Evolutionary conservation across 2,329 filamentous ascomycete genomes (phyloP).

Genomic region (Xylariaceae sp.): DNA sequence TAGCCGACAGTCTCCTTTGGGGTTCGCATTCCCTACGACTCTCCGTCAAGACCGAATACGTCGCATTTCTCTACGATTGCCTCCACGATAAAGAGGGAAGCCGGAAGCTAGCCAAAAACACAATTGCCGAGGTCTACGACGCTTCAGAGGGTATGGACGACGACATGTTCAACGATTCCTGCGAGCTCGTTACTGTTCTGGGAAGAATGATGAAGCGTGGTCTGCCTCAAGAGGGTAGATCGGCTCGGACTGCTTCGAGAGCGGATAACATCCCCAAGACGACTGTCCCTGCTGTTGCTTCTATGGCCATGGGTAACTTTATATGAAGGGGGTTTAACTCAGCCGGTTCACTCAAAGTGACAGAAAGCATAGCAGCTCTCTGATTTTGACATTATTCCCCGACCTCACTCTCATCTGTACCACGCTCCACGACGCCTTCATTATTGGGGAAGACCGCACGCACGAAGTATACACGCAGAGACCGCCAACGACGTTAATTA

Average conservation of each 20-base stretch:
- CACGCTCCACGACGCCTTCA: too few relatives aligned
- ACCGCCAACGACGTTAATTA: too few relatives aligned
- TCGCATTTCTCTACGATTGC: conserved; percentile 91
- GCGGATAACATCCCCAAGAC: conserved; percentile 17
- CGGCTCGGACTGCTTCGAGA: conserved; percentile 18
- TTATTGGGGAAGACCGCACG: too few relatives aligned
- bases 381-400: background rate
- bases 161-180: conserved; percentile 89
- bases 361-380: background rate
- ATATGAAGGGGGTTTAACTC: conserved; percentile 19
- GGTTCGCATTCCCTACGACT: conserved; percentile 86
- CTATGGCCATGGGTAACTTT: conserved; percentile 26
- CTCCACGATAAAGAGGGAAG: conserved; percentile 74
- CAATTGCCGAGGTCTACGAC: conserved; percentile 86
- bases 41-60: conserved; percentile 86
- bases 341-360: background rate
- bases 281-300: conserved; percentile 20
- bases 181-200: conserved; percentile 77
- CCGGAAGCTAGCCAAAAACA: conserved; percentile 69
- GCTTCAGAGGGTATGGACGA: conserved; percentile 90
- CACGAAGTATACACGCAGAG: too few relatives aligned
- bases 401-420: too few relatives aligned
- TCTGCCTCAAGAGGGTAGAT: conserved; percentile 28
- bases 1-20: conserved; percentile 72
- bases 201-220: conserved; percentile 85